Evolutionary conservation across 257 asterid genomes (phyloP).

Genomic region (Leonotis leonurus): DNA sequence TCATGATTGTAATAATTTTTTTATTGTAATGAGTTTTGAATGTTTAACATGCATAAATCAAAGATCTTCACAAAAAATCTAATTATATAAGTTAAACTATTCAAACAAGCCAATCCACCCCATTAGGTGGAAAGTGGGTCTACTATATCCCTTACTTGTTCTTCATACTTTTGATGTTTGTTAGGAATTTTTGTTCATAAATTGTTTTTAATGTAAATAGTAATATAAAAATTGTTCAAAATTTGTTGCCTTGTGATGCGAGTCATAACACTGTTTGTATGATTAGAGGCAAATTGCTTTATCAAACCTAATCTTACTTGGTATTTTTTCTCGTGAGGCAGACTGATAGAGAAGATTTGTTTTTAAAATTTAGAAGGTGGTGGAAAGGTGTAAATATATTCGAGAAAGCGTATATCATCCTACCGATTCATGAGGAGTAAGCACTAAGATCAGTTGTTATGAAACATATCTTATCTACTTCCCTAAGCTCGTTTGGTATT

Average conservation of each 20-base stretch:
- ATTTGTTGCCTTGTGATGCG: background rate
- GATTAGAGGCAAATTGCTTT: constrained; percentile 13
- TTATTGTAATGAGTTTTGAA: too few relatives aligned
- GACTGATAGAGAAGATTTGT: constrained; percentile 51
- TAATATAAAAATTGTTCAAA: background rate
- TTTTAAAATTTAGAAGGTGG: constrained; percentile 90
- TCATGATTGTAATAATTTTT: background rate
- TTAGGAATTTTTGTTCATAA: too few relatives aligned
- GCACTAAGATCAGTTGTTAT: constrained; percentile 22
- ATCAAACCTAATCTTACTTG: background rate
- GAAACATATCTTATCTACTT: constrained; percentile 1
- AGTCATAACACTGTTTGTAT: constrained; percentile 5
- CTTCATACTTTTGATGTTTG: background rate
- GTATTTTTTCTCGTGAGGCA: constrained; percentile 28
- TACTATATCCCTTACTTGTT: constrained; percentile 4
- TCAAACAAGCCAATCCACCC: background rate
- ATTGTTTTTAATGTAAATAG: too few relatives aligned
- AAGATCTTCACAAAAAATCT: background rate
- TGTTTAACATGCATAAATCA: background rate
- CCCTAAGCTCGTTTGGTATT: constrained; percentile 14
- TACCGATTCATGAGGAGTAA: constrained; percentile 88
- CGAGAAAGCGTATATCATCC: constrained; percentile 81
- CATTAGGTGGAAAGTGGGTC: background rate
- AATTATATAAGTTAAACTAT: background rate
- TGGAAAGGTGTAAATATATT: constrained; percentile 93